Evolutionary conservation across 352 stramenopile species (phyloP).

Genomic region (Pythium aquatile): DNA sequence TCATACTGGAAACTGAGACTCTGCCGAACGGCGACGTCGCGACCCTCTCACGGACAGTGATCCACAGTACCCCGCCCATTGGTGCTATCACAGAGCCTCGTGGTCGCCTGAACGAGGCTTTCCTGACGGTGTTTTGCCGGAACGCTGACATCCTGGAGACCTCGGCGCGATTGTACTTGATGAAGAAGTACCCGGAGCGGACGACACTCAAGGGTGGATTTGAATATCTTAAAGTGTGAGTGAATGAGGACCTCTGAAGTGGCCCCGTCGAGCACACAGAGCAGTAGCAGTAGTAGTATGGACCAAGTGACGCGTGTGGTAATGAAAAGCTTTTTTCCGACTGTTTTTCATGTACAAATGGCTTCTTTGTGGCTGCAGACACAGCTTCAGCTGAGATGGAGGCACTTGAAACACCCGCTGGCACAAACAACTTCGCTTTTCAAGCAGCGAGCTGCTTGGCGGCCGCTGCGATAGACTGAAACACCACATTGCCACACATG

Average conservation of each 20-base stretch:
- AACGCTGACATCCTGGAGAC: slow-evolving; percentile 72
- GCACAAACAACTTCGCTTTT: neutral
- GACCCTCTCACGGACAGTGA: slow-evolving; percentile 63
- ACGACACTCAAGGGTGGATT: slow-evolving; percentile 24
- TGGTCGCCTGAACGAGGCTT: slow-evolving; percentile 73
- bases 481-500: slow-evolving; percentile 43
- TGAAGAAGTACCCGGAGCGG: slow-evolving; percentile 49
- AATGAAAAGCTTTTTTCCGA: slow-evolving; percentile 1
- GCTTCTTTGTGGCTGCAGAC: neutral
- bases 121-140: slow-evolving; percentile 75
- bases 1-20: slow-evolving; percentile 59
- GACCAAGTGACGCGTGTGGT: neutral
- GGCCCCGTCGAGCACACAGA: neutral
- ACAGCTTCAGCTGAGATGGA: neutral
- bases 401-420: neutral
- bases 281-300: neutral
- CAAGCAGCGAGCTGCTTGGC: slow-evolving; percentile 12
- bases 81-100: slow-evolving; percentile 62
- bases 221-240: slow-evolving; percentile 18
- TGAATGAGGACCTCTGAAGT: slow-evolving; percentile 1
- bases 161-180: slow-evolving; percentile 55
- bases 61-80: slow-evolving; percentile 66
- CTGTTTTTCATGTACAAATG: neutral
- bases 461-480: slow-evolving; percentile 41
- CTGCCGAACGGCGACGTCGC: slow-evolving; percentile 47